Conservation (phyloP, 192 early-diverging fungal species). For the Borealophlyctis nickersoniae region DNA sequence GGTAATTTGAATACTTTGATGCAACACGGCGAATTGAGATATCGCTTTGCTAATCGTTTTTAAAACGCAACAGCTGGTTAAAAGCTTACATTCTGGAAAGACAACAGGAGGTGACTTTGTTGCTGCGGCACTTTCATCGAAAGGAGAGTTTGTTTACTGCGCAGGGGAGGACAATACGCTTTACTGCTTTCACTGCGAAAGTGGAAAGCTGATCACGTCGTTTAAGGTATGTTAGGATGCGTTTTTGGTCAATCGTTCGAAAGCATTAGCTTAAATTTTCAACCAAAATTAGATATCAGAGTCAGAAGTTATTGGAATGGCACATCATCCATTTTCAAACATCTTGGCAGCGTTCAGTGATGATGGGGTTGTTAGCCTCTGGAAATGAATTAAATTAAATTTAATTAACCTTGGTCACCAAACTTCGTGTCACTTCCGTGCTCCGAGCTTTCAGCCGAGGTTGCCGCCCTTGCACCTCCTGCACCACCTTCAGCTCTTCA, state of each 20-base stretch:
- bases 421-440: no score
- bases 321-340: conserved; percentile 81
- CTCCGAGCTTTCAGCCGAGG: no score
- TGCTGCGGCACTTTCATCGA: conserved; percentile 59
- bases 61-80: background rate
- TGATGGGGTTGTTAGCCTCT: conserved; percentile 46
- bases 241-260: background rate
- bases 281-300: conserved; percentile 44
- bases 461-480: no score
- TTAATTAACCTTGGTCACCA: no score
- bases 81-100: background rate
- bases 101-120: conserved; percentile 45
- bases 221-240: conserved; percentile 39
- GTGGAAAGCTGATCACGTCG: conserved; percentile 46
- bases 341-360: conserved; percentile 67
- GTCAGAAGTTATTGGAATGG: conserved; percentile 73
- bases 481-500: no score
- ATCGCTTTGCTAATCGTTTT: background rate
- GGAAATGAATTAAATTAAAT: conserved; percentile 11
- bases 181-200: conserved; percentile 66
- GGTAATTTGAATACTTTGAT: conserved; percentile 7
- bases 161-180: conserved; percentile 67
- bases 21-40: no score
- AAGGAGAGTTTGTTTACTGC: conserved; percentile 80
- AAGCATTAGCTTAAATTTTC: background rate